Percentiles rank a stretch among this genome's conserved stretches.
Conservation (phyloP, 2,329 filamentous ascomycete species). For the Rhynchosporium agropyri region DNA sequence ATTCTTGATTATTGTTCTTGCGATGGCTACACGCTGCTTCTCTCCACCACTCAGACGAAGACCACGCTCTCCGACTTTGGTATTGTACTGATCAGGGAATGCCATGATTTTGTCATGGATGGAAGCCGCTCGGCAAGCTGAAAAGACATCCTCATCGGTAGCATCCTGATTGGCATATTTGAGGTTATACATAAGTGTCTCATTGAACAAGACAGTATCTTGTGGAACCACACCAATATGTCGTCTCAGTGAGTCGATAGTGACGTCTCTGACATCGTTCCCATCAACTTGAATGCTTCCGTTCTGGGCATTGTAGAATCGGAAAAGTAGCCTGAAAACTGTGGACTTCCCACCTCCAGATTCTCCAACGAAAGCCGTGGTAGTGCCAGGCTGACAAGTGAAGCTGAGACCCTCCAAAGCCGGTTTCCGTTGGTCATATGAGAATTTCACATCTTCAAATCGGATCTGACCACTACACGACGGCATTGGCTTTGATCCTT, state of each 20-base stretch:
- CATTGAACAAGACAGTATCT: slow-evolving; percentile 94
- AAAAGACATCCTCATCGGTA: slow-evolving; percentile 78
- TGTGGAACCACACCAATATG: slow-evolving; percentile 97
- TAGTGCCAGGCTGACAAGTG: slow-evolving; percentile 84
- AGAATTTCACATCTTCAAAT: slow-evolving; percentile 88
- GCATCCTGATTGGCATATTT: slow-evolving; percentile 83
- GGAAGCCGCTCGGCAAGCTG: slow-evolving; percentile 81
- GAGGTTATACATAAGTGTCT: slow-evolving; percentile 92
- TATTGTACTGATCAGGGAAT: slow-evolving; percentile 86
- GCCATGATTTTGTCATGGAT: slow-evolving; percentile 91
- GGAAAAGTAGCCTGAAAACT: slow-evolving; percentile 91
- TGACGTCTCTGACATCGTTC: slow-evolving; percentile 79
- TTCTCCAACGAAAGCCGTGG: slow-evolving; percentile 93
- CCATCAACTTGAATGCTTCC: slow-evolving; percentile 86
- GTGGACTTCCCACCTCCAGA: slow-evolving; percentile 98
- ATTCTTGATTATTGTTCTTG: slow-evolving; percentile 88
- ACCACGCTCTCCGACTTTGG: slow-evolving; percentile 88
- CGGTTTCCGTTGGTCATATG: slow-evolving; percentile 84
- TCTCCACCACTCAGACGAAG: slow-evolving; percentile 86
- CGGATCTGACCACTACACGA: slow-evolving; percentile 78
- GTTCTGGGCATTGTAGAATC: slow-evolving; percentile 85
- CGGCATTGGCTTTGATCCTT: slow-evolving; percentile 62
- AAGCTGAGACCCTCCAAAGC: slow-evolving; percentile 85
- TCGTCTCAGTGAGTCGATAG: slow-evolving; percentile 87
- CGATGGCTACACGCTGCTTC: slow-evolving; percentile 92